Percentiles rank a stretch among this genome's conserved stretches.
Conservation (phyloP, 768 basidiomycete genomes). For the Lentinula guzmanii region DNA sequence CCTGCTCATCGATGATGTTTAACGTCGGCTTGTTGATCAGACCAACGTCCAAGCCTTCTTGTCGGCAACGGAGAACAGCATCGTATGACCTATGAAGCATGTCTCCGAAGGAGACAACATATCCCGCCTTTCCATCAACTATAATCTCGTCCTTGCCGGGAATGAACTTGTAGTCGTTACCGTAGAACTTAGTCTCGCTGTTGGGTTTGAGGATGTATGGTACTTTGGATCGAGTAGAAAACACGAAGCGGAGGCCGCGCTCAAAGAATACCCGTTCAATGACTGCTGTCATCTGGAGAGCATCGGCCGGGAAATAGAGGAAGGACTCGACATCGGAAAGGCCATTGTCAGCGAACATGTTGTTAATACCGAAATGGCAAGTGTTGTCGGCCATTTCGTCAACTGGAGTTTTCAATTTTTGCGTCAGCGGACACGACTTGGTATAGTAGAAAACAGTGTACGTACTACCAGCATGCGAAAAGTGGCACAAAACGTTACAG, state of each 20-base stretch:
- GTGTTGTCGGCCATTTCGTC: constrained; percentile 66
- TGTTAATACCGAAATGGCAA: constrained; percentile 74
- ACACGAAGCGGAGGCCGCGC: constrained; percentile 77
- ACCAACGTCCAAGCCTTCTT: constrained; percentile 74
- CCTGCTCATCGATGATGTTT: constrained; percentile 80
- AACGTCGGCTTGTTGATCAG: constrained; percentile 83
- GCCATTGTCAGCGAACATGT: constrained; percentile 84
- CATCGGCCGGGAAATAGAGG: constrained; percentile 87
- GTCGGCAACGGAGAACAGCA: constrained; percentile 68
- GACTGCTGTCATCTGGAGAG: constrained; percentile 73
- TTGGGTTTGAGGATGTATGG: constrained; percentile 71
- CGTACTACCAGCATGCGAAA: constrained; percentile 82
- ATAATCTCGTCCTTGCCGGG: constrained; percentile 86
- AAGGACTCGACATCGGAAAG: constrained; percentile 72
- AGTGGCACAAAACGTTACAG: constrained; percentile 84
- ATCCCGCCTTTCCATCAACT: constrained; percentile 70
- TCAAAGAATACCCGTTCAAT: constrained; percentile 79
- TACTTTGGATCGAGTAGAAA: constrained; percentile 86
- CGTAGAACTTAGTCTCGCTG: constrained; percentile 60
- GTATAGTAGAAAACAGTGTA: constrained; percentile 6
- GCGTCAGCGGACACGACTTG: not conserved
- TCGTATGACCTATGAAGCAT: constrained; percentile 83
- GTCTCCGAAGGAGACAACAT: constrained; percentile 82
- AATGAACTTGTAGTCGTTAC: constrained; percentile 66
- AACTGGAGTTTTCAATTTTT: constrained; percentile 29